Evolutionary conservation across 2,329 filamentous ascomycete genomes (phyloP), one percentile per base, ranked within the genome.

Genomic region (Calonectria leucothoes): DNA sequence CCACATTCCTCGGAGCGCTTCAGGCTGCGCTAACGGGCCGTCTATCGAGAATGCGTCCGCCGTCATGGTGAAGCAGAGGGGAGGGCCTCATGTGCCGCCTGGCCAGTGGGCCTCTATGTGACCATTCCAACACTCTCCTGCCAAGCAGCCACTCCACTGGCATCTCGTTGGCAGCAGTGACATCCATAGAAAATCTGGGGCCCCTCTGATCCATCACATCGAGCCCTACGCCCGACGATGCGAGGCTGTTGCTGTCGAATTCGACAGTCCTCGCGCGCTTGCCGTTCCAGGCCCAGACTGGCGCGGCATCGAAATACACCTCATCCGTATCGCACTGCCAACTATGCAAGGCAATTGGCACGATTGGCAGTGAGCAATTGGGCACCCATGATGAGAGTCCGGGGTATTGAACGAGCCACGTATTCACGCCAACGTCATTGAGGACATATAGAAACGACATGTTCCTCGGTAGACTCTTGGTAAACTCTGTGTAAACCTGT

Each of bases 381-480:
- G 70, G 66, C 29, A 75, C 59, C 73, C 70, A 69, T 6, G 51
- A 59, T 27, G 23, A 37, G 15, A 73, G 37, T 29, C 61, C 55
- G 23, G 63, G 33, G 57, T 51, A 23, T 4, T 14, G 15, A n/a
- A 42, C 59, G 45, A 45, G 64, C 67, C 71, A 73, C 37, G 71
- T 61, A 59, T 48, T 68, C 35, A 37, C n/a, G 17, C 65, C 48
- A 33, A 55, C 63, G 70, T 68, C 65, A 55, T 65, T 68, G 48
- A 72, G 55, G 37, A 59, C 37, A 57, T 72, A n/a, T 29, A 72
- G 25, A 27, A 57, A 29, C 6, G 52, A 45, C 35, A 67, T 64
- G 2, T 25, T 31, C 23, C 20, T 33, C 6, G 39, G n/a, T 8
- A 65, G 17, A 27, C 35, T 59, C 35, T 65, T 68, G 17, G 48